A percentile compares a stretch with the other conserved stretches of the same genome.
phyloP scores from a whole-genome alignment of 805 yeast species.

The Isabelozyma pseudorhagii region DNA sequence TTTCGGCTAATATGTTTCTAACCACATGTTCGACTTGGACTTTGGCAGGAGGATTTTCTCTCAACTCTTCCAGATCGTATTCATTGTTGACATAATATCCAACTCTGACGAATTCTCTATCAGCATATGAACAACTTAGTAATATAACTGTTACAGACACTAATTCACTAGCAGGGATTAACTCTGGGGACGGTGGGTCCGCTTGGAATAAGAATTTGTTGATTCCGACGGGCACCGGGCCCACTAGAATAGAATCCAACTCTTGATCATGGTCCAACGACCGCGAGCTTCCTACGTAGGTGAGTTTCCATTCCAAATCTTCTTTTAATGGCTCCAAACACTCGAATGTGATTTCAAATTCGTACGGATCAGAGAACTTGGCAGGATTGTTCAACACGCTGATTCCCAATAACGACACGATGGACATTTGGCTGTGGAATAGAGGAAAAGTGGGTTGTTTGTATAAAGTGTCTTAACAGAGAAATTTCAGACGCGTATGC shows the following conservation, averaged over 20 bases:
- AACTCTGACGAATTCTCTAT: slow-evolving; percentile 91
- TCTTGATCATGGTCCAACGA: slow-evolving; percentile 97
- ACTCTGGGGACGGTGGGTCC: slow-evolving; percentile 94
- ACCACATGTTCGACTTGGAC: slow-evolving; percentile 94
- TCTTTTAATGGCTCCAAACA: slow-evolving; percentile 89
- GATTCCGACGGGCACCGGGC: slow-evolving; percentile 97
- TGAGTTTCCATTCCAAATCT: slow-evolving; percentile 95
- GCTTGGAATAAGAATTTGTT: slow-evolving; percentile 91
- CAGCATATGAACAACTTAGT: slow-evolving; percentile 89
- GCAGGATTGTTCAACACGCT: slow-evolving; percentile 95
- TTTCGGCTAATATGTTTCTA: slow-evolving; percentile 91
- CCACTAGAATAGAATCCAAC: slow-evolving; percentile 92
- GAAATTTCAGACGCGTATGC: neutral
- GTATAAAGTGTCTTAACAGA: neutral
- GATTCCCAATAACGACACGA: slow-evolving; percentile 87
- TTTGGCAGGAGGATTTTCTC: slow-evolving; percentile 90
- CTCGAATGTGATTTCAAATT: slow-evolving; percentile 96
- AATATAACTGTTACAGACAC: slow-evolving; percentile 94
- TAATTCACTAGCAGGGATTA: slow-evolving; percentile 93
- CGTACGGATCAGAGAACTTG: slow-evolving; percentile 86
- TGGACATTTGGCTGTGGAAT: slow-evolving; percentile 60
- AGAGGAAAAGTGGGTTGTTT: neutral
- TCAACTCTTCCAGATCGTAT: slow-evolving; percentile 86
- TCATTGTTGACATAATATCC: slow-evolving; percentile 98
- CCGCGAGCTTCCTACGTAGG: slow-evolving; percentile 94